Evolutionary conservation across 2,329 filamentous ascomycete species (phyloP), one percentile per base, ranked within the genome.

Genomic region (Thermothelomyces thermophilus): DNA sequence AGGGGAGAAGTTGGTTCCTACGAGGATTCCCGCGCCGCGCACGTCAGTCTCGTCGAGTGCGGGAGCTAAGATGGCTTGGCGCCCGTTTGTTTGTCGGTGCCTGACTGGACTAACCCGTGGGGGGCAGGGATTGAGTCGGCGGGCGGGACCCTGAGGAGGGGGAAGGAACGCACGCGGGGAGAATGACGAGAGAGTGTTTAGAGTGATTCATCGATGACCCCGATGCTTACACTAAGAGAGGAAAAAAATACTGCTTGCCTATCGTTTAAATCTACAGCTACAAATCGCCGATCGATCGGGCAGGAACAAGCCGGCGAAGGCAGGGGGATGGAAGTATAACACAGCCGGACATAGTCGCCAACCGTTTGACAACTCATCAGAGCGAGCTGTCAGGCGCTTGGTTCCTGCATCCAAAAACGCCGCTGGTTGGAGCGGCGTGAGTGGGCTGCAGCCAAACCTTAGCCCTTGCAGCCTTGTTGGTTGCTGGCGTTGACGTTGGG

Each of bases 401-500:
- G 46, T 54, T 26, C 47, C 35, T 51, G 41, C 35, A 35, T 41
- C 34, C 20, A 28, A 26, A 26, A 26, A n/a, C n/a, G 24, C 5
- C 9, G 9, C 24, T 9, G 9, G 46, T 43, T 19, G 33, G 42
- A 22, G 40, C 22, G 46, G 22, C 41, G 41, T 22, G 41, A n/a
- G n/a, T n/a, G n/a, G n/a, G n/a, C n/a, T n/a, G n/a, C n/a, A n/a
- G n/a, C n/a, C 24, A 26, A 26, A 26, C 9, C 24, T 5, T 26
- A 5, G 24, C 24, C 24, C 9, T 26, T 26, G 24, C 24, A 26
- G 24, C 9, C 9, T 26, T 26, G 5, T 41, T 37, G 55, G 55
- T 57, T 52, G 55, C 46, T 57, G 55, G 48, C 50, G 35, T 49
- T 51, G 36, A 41, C 13, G 9, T n/a, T 16, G 22, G 10, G 22